Conservation (phyloP, 2,329 filamentous ascomycete genomes). For the Microcyclosporella mali region DNA sequence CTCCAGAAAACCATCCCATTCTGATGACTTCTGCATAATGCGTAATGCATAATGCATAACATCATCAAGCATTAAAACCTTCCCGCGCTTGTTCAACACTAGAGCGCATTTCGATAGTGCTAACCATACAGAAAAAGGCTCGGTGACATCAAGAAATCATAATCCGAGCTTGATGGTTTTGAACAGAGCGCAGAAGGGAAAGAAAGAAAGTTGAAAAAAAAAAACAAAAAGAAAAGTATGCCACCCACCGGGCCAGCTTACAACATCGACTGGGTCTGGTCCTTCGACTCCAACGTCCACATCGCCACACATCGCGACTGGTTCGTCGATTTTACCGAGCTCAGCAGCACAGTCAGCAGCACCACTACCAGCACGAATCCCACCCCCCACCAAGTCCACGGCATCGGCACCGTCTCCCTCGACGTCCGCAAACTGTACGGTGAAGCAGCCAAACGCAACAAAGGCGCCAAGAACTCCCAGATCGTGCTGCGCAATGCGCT, state of each 20-base stretch:
- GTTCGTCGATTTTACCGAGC: slow-evolving; percentile 6
- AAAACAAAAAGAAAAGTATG: no score
- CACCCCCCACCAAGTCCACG: not conserved
- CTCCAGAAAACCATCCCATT: no score
- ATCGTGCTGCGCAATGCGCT: slow-evolving; percentile 12
- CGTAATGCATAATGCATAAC: no score
- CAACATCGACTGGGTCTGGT: slow-evolving; percentile 18
- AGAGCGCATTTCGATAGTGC: no score
- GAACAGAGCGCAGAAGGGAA: no score
- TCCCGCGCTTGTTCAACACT: no score
- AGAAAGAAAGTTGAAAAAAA: no score
- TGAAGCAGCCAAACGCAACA: slow-evolving; percentile 3
- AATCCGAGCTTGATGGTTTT: no score
- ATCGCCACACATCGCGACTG: slow-evolving; percentile 18
- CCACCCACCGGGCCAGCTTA: slow-evolving; percentile 15
- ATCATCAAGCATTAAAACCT: no score
- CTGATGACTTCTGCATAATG: no score
- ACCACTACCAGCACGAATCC: not conserved
- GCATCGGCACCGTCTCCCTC: slow-evolving; percentile 8
- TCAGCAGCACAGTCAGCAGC: not conserved
- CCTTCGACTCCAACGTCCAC: slow-evolving; percentile 16
- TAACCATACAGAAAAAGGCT: not conserved
- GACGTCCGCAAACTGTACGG: slow-evolving; percentile 8
- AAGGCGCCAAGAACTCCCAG: slow-evolving; percentile 3
- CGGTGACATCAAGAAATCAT: not conserved